phyloP scores from a whole-genome alignment of 1,284 basidiomycete species.

The Phlebopus sp. region DNA sequence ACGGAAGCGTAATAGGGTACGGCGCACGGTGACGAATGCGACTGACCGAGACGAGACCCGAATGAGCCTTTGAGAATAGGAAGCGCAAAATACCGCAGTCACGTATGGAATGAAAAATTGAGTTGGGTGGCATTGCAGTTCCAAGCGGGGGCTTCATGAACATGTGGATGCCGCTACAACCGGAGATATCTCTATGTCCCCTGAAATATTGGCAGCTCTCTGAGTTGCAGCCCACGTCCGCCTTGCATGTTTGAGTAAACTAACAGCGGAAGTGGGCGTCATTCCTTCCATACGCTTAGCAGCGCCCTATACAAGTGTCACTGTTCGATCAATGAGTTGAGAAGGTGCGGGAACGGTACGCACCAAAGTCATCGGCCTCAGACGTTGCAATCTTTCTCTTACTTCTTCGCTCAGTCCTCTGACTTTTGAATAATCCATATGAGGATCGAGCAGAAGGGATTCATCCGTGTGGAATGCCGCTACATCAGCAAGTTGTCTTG shows the following conservation, averaged over 20 bases:
- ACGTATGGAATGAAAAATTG: too few relatives aligned
- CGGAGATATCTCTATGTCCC: background rate
- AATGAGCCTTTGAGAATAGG: too few relatives aligned
- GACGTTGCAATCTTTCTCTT: conserved; percentile 57
- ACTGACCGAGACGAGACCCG: too few relatives aligned
- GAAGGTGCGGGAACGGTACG: background rate
- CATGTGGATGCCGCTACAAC: background rate
- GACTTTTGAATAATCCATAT: conserved; percentile 67
- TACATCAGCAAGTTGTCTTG: conserved; percentile 74
- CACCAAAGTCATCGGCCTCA: conserved; percentile 64
- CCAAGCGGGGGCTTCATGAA: background rate
- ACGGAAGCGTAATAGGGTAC: too few relatives aligned
- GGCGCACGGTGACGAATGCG: too few relatives aligned
- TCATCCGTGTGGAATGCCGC: conserved; percentile 77
- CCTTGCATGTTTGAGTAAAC: conserved; percentile 63
- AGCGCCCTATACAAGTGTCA: conserved; percentile 53
- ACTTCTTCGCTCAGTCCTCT: conserved; percentile 77
- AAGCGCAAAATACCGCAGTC: too few relatives aligned
- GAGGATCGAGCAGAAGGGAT: conserved; percentile 62
- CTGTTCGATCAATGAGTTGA: background rate
- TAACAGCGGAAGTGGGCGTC: conserved; percentile 70
- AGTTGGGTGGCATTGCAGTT: background rate
- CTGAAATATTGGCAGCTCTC: background rate
- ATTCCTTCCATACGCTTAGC: conserved; percentile 87
- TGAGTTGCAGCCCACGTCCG: conserved; percentile 26